Evolutionary conservation across 225 moss, liverwort and hornwort species (phyloP).

Genomic region (Physcomitrellopsis africana): DNA sequence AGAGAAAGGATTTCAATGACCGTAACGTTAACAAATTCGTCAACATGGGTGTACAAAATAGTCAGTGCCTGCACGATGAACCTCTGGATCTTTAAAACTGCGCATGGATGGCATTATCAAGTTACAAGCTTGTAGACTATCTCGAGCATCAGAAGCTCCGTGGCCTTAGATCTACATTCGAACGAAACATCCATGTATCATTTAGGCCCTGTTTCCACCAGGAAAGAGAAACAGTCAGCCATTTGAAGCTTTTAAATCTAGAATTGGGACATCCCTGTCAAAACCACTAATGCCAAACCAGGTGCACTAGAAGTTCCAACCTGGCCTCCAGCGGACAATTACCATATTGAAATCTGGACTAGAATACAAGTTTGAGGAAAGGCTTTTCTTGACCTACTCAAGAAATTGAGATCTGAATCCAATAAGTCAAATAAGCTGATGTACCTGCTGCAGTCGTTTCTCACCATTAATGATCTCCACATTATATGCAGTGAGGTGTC

Average conservation of each 20-base stretch:
- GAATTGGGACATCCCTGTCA: constrained; percentile 21
- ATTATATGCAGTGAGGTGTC: constrained; percentile 29
- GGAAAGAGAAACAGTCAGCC: constrained; percentile 20
- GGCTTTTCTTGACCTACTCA: constrained; percentile 27
- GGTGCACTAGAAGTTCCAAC: constrained; percentile 26
- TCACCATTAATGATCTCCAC: constrained; percentile 27
- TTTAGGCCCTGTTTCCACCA: constrained; percentile 18
- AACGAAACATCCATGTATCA: constrained; percentile 31
- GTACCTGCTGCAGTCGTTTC: constrained; percentile 15
- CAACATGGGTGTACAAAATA: constrained; percentile 40
- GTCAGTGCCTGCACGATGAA: constrained; percentile 31
- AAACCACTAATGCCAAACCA: constrained; percentile 21
- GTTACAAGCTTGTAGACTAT: constrained; percentile 29
- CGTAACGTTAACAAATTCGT: constrained; percentile 42
- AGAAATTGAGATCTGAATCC: constrained; percentile 15
- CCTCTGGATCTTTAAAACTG: constrained; percentile 30
- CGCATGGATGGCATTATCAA: constrained; percentile 32
- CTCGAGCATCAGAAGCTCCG: constrained; percentile 33
- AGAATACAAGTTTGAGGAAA: constrained; percentile 42
- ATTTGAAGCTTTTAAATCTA: constrained; percentile 38
- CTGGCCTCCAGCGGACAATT: constrained; percentile 18
- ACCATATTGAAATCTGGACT: constrained; percentile 30
- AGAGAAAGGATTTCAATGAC: constrained; percentile 26
- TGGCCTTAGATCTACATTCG: constrained; percentile 41
- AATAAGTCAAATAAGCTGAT: constrained; percentile 26